Evolutionary conservation across 2,329 filamentous ascomycete genomes (phyloP).

Genomic region (Colletotrichum aenigma): DNA sequence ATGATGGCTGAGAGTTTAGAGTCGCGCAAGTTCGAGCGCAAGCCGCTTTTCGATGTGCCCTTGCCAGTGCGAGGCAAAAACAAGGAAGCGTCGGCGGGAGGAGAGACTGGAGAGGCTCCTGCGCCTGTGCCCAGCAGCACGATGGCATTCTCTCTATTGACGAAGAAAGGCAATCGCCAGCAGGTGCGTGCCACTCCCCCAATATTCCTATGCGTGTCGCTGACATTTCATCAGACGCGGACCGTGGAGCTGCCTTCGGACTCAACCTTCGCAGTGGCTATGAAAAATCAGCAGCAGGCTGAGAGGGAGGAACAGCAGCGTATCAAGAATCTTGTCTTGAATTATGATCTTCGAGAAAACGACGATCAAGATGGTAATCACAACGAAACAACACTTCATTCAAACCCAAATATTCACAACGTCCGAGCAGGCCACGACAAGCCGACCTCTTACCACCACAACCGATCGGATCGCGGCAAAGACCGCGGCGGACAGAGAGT

Average conservation of each 20-base stretch:
- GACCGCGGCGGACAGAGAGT: slow-evolving; percentile 80
- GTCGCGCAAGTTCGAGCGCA: slow-evolving; percentile 93
- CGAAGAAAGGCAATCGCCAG: slow-evolving; percentile 94
- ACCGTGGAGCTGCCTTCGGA: slow-evolving; percentile 90
- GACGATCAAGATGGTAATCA: slow-evolving; percentile 80
- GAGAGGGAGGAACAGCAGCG: slow-evolving; percentile 96
- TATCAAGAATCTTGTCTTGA: slow-evolving; percentile 96
- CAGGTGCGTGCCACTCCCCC: slow-evolving; percentile 60
- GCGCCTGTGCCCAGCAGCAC: slow-evolving; percentile 46
- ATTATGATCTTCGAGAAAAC: slow-evolving; percentile 89
- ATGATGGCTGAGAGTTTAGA: slow-evolving; percentile 98
- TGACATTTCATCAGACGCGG: slow-evolving; percentile 66
- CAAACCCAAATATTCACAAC: slow-evolving; percentile 56
- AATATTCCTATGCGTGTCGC: not conserved
- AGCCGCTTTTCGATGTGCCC: slow-evolving; percentile 93
- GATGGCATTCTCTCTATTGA: slow-evolving; percentile 97
- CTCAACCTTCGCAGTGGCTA: slow-evolving; percentile 92
- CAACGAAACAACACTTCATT: slow-evolving; percentile 43
- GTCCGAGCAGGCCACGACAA: slow-evolving; percentile 54
- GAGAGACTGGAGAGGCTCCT: slow-evolving; percentile 10
- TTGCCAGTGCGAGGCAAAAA: slow-evolving; percentile 81
- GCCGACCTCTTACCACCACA: slow-evolving; percentile 53
- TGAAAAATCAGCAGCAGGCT: slow-evolving; percentile 94
- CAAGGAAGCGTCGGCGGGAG: slow-evolving; percentile 24
- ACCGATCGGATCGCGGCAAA: slow-evolving; percentile 60